These are phyloP conservation scores for Penicillium sp. DNA, from an alignment of 2,329 filamentous ascomycete genomes.

Conservation along the genomic window DNA sequence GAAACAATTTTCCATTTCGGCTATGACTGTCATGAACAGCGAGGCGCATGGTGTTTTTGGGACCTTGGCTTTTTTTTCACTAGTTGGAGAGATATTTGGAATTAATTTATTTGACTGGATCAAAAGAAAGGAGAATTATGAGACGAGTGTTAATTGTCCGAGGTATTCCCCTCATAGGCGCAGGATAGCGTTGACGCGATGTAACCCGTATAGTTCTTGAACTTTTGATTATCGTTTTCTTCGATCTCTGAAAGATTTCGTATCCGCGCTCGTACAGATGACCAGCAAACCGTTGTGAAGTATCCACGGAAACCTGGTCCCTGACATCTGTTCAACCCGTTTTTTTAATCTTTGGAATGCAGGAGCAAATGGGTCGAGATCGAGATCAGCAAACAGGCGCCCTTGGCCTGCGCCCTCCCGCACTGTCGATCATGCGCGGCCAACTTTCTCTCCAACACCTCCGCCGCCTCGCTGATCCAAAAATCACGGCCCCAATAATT, in stretches of 20 bases:
- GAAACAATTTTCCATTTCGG: neutral
- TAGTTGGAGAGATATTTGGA: neutral
- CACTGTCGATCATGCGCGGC: constrained; percentile 8
- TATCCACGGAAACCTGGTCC: neutral
- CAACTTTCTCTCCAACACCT: neutral
- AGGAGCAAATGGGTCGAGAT: neutral
- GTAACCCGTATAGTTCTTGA: neutral
- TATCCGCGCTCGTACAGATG: neutral
- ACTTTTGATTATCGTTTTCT: neutral
- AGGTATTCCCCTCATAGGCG: neutral
- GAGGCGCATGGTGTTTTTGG: constrained; percentile 3
- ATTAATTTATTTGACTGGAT: neutral
- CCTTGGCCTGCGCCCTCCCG: neutral
- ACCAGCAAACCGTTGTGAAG: neutral
- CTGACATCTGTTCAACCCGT: neutral
- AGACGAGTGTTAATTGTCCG: neutral
- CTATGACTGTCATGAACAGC: constrained; percentile 12
- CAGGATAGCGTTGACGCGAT: neutral
- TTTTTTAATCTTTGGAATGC: neutral
- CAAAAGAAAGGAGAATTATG: neutral
- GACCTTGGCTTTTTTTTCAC: neutral
- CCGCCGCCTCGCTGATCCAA: neutral
- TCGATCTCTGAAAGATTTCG: neutral
- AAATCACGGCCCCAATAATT: neutral
- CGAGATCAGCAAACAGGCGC: constrained; percentile 1